Evolutionary conservation across 768 basidiomycete genomes (phyloP), one percentile per base, ranked within the genome.

Genomic region (Suillus alpinus): DNA sequence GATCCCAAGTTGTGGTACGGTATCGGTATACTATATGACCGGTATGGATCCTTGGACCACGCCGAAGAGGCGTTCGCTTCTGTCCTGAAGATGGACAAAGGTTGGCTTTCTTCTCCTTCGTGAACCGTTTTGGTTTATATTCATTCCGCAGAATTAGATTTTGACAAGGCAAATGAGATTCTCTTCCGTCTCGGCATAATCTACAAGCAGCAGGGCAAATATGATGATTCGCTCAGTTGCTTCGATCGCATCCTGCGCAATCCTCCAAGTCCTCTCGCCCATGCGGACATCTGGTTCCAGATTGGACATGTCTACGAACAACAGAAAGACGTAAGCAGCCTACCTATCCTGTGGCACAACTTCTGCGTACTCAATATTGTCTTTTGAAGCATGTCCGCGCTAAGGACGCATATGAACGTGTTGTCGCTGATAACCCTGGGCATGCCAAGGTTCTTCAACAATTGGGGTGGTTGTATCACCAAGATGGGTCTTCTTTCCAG

Each of bases 1-100:
- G 97, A 99, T 74, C 95, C 96, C 4, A 98, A 98, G 71, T 81
- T 99, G 9, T 99, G 97, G 97, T 99, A 98, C 72, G 97, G 97
- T 39, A 98, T 99, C 71, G 97, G 97, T 37, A 98, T 98, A 60
- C 86, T 98, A 37, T 98, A 99, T 69, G 97, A 99, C 80, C 89
- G 97, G 34, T 99, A 98, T 68, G 97, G 97, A 16, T 95, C 94
- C 57, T 82, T 99, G 71, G 96, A 99, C 76, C 97, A 98, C 67
- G 97, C 97, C 65, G 97, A 99, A 76, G 97, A 98, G 73, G 97
- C 97, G 0, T 99, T 99, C 68, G 88, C 94, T 0, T 95, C 92
- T 13, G 96, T 98, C 29, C 85, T 99, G 44, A 83, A 90, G 65
- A 98, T 98, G 95, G 95, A 98, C 77, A 92, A 93, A 76, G 92